Evolutionary conservation across 495 filamentous ascomycete species (phyloP), one percentile per base, ranked within the genome.

Genomic region (Cudoniella acicularis): DNA sequence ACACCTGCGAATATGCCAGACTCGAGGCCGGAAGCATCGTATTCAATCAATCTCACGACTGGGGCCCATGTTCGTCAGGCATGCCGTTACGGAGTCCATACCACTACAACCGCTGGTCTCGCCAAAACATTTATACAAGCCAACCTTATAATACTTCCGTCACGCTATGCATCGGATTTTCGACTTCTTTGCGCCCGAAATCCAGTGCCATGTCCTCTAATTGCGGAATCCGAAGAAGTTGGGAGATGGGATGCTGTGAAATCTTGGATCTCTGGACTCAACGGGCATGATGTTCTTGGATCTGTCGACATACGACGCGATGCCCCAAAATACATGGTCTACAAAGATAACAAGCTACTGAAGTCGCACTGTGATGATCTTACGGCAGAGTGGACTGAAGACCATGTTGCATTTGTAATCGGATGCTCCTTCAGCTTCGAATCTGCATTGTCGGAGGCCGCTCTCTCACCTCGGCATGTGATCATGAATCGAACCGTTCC

Each of bases 401-500:
- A 73, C 16, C 77, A 85, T 56, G 75, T 83, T 13, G 81, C 72
- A 0, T 85, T 84, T 54, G 66, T 83, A 3, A 82, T 86, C 46
- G 81, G 83, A 0, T 86, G 80, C 61, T 82, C 78, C 0, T 84
- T 76, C 67, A 77, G 74, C 23, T 85, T 84, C 57, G 81, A 85
- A 46, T 67, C 69, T 36, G 77, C 79, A 10, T 70, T 85, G 24
- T 59, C 58, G 1, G 57, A 55, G 1, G 77, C 79, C 0, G 77
- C 79, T 0, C 59, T 84, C 1, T 50, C 68, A 42, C 76, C 79
- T 0, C 68, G 74, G 18, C 78, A 84, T 54, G 70, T 72, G 10
- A 47, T 60, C 6, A 69, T 71, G 0, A 60, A 56, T 3, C 64
- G 68, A 0, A 73, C 72, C 30, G 77, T 82, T 8, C 70, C 79